Percentiles rank a stretch among this genome's conserved stretches.
Conservation (phyloP, 345 rosid species). For the Citrus mangshanensis region DNA sequence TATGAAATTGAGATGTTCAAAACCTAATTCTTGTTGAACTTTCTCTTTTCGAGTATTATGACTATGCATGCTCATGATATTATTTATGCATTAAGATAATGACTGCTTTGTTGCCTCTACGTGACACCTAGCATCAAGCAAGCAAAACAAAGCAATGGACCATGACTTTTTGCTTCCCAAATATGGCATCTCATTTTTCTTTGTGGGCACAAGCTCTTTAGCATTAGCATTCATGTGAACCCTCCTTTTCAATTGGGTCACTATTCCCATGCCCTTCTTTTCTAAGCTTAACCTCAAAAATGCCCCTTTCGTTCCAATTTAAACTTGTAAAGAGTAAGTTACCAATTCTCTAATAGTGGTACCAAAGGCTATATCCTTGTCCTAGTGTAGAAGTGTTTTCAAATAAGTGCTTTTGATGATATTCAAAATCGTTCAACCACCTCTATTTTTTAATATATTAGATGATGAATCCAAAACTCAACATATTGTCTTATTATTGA, state of each 20-base stretch:
- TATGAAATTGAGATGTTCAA: background rate
- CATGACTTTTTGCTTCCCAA: background rate
- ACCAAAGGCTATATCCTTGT: background rate
- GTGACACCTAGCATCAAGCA: background rate
- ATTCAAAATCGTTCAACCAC: background rate
- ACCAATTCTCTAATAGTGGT: background rate
- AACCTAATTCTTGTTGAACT: background rate
- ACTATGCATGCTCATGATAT: background rate
- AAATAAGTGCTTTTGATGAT: background rate
- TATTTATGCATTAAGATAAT: background rate
- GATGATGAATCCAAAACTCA: background rate
- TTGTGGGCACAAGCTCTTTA: background rate
- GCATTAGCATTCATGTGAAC: background rate
- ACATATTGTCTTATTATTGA: background rate
- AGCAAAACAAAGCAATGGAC: background rate
- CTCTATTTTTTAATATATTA: background rate
- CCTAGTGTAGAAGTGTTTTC: no score
- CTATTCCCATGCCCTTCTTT: background rate
- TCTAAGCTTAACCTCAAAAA: background rate
- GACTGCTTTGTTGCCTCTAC: background rate
- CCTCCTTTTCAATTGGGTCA: background rate
- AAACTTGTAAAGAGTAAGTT: background rate
- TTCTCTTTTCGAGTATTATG: background rate
- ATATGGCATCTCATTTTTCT: background rate
- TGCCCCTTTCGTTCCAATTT: background rate